Evolutionary conservation across 2,329 filamentous ascomycete species (phyloP), one percentile per base, ranked within the genome.

Genomic region (Ophiostoma quercus): DNA sequence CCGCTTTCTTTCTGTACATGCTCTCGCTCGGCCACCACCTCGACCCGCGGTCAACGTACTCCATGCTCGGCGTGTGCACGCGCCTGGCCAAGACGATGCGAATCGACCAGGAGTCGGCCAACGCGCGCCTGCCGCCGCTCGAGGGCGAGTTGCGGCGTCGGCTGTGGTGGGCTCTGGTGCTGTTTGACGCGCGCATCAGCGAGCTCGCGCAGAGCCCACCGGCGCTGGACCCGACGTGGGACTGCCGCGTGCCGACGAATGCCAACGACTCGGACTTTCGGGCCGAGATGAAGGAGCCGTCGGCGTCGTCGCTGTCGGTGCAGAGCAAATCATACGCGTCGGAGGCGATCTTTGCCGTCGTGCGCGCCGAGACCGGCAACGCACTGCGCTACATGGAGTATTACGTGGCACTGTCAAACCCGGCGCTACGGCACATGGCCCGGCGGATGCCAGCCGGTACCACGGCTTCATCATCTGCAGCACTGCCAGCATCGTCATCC

Each of bases 111-210:
- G 86, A 89, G 74, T 74, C 79, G 0, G 72, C 75, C 16, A 66
- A 75, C 1, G 75, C 84, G 84, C 73, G 73, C 72, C 29, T 75
- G 78, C 39, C 72, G 71, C 4, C 68, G 74, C 7, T 84, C 14
- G 86, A 89, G 73, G 83, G 82, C 1, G 87, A 90, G 76, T 82
- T 88, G 79, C 83, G 86, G 14, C 83, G 87, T 39, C 79, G 87
- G 43, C 79, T 89, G 0, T 89, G 87, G 87, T 89, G 87, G 87
- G 80, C 84, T 0, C 76, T 90, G 0, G 76, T 85, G 0, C 75
- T 85, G 2, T 85, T 88, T 69, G 88, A 90, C 73, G 76, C 77
- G 65, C 85, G 87, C 19, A 81, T 87, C 14, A 77, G 82, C 72
- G 86, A 88, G 72, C 75, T 88, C 71, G 75, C 81, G 1, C 78